phyloP scores from a whole-genome alignment of 208 protist species.

The Tritrichomonas musculus region DNA sequence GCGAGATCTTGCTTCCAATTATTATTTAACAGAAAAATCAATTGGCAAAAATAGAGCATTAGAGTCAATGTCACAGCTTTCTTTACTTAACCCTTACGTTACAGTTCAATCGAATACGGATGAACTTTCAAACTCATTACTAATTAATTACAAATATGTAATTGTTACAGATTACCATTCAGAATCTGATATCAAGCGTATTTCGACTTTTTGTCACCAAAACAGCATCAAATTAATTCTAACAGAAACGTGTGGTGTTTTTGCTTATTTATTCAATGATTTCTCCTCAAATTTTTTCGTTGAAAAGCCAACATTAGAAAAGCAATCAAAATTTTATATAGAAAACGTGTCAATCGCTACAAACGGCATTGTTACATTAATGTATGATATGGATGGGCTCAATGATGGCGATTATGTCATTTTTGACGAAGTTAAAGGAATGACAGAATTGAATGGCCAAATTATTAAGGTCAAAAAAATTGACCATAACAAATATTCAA shows the following conservation, averaged over 20 bases:
- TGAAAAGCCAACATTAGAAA: conserved; percentile 46
- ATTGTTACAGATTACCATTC: not conserved
- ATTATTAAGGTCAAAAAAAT: not conserved
- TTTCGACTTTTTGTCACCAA: conserved; percentile 49
- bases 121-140: not conserved
- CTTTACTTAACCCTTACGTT: conserved; percentile 75
- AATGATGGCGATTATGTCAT: conserved; percentile 64
- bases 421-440: conserved; percentile 69
- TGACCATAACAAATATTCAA: conserved; percentile 38
- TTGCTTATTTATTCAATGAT: conserved; percentile 53
- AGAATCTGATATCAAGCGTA: not conserved
- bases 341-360: conserved; percentile 38
- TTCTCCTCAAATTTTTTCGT: conserved; percentile 50
- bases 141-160: not conserved
- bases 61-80: conserved; percentile 51
- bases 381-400: conserved; percentile 57
- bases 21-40: conserved; percentile 68
- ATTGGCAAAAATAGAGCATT: conserved; percentile 65
- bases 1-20: conserved; percentile 68
- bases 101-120: conserved; percentile 17
- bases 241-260: conserved; percentile 47
- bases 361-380: conserved; percentile 58
- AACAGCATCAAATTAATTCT: conserved; percentile 46
- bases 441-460: conserved; percentile 61
- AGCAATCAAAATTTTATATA: conserved; percentile 41